Percentiles rank a stretch among this genome's conserved stretches.
Conservation (phyloP, 805 yeast species). For the Clavispora phyllophila region DNA sequence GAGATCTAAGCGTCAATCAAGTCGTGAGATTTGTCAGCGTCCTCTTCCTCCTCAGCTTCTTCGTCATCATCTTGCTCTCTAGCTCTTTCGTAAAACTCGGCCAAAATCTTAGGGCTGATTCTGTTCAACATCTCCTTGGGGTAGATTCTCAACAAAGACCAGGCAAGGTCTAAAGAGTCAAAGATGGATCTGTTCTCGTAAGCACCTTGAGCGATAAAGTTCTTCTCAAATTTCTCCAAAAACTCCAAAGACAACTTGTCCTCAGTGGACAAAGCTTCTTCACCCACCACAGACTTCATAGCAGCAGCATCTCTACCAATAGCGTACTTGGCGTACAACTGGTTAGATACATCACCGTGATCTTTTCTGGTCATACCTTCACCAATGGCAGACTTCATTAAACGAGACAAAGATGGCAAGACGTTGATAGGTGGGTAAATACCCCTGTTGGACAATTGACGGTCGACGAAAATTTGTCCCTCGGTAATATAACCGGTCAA, state of each 20-base stretch:
- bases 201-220: slow-evolving; percentile 93
- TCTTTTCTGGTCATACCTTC: slow-evolving; percentile 99
- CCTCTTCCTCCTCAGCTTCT: slow-evolving; percentile 38
- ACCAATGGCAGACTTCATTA: slow-evolving; percentile 99
- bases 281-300: slow-evolving; percentile 99
- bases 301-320: slow-evolving; percentile 99
- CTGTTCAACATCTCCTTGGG: slow-evolving; percentile 99
- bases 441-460: slow-evolving; percentile 95
- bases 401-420: slow-evolving; percentile 92
- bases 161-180: slow-evolving; percentile 95
- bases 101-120: slow-evolving; percentile 94
- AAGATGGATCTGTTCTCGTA: slow-evolving; percentile 92
- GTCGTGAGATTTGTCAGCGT: slow-evolving; percentile 36
- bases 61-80: slow-evolving; percentile 60
- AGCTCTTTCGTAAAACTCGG: slow-evolving; percentile 91
- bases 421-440: slow-evolving; percentile 98
- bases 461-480: slow-evolving; percentile 96
- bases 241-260: slow-evolving; percentile 97
- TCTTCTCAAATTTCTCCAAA: slow-evolving; percentile 95
- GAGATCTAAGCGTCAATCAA: slow-evolving; percentile 35
- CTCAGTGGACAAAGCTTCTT: slow-evolving; percentile 95
- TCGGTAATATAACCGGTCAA: slow-evolving; percentile 99
- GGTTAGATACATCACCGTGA: slow-evolving; percentile 99
- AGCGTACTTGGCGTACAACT: slow-evolving; percentile 97
- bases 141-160: slow-evolving; percentile 96